Percentiles rank a stretch among this genome's conserved stretches.
These are phyloP conservation scores for Schizosaccharomyces octosporus DNA, from an alignment of 805 yeast species.

Conservation along the genomic window DNA sequence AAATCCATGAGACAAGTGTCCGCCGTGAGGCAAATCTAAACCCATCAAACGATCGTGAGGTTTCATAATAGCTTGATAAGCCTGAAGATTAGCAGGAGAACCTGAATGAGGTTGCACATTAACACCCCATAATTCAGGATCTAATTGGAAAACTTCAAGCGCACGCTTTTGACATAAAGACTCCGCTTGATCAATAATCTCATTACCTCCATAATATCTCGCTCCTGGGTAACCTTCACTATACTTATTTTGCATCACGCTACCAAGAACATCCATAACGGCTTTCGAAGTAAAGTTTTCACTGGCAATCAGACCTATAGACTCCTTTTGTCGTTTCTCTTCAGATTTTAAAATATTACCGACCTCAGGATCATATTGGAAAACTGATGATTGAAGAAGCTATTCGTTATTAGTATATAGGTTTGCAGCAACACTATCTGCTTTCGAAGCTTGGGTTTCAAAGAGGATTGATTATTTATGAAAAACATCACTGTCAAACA, in stretches of 20 bases:
- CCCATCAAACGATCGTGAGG: constrained; percentile 97
- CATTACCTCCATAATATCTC: constrained; percentile 96
- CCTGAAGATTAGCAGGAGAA: constrained; percentile 93
- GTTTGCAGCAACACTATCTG: not conserved
- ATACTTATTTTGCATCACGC: constrained; percentile 95
- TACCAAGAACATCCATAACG: constrained; percentile 86
- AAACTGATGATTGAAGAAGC: constrained; percentile 12
- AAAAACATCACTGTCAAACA: no score
- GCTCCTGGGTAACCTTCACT: constrained; percentile 99
- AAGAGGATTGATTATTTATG: no score
- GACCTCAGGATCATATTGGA: constrained; percentile 18
- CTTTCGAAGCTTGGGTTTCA: no score
- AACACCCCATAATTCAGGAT: constrained; percentile 82
- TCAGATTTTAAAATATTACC: constrained; percentile 31
- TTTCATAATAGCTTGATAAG: constrained; percentile 80
- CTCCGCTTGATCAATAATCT: constrained; percentile 87
- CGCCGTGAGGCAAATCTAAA: constrained; percentile 93
- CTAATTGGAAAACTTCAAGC: constrained; percentile 59
- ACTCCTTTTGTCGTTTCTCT: constrained; percentile 74
- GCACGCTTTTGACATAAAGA: constrained; percentile 84
- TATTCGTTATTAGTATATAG: constrained; percentile 1
- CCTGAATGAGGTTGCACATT: constrained; percentile 93
- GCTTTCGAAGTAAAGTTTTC: constrained; percentile 93
- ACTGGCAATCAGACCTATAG: constrained; percentile 82
- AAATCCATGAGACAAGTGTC: constrained; percentile 95